Conservation (phyloP, 768 basidiomycete genomes). For the Leccinum aurantiacum region DNA sequence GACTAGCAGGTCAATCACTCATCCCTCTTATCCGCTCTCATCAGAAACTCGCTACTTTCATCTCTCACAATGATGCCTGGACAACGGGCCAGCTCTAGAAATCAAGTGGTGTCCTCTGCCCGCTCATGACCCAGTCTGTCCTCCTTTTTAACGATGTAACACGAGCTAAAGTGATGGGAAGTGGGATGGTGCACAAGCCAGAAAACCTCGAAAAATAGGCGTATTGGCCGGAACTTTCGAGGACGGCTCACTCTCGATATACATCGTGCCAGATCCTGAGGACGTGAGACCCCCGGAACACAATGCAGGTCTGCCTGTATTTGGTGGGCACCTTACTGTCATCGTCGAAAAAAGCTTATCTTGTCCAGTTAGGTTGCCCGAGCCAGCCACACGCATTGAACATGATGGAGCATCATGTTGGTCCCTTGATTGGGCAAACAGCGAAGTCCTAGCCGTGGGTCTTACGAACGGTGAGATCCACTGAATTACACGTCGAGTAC, state of each 20-base stretch:
- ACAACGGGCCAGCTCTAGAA: constrained; percentile 76
- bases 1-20: no score
- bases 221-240: constrained; percentile 82
- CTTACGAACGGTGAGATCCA: constrained; percentile 68
- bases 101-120: constrained; percentile 94
- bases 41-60: no score
- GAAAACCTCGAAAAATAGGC: constrained; percentile 63
- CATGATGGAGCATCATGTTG: constrained; percentile 75
- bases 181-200: constrained; percentile 23
- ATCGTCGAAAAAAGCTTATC: background rate
- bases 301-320: constrained; percentile 41
- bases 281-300: constrained; percentile 38
- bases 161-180: constrained; percentile 11
- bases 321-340: constrained; percentile 41
- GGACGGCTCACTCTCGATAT: constrained; percentile 82
- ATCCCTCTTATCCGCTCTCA: no score
- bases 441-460: constrained; percentile 78
- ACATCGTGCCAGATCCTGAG: constrained; percentile 76
- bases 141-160: background rate
- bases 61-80: no score
- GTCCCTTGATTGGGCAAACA: constrained; percentile 89
- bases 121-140: constrained; percentile 59
- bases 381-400: constrained; percentile 72
- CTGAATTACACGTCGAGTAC: background rate
- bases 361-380: constrained; percentile 50